Evolutionary conservation across 371 early-diverging fungal genomes (phyloP).

Genomic region (Mortierella sp.): DNA sequence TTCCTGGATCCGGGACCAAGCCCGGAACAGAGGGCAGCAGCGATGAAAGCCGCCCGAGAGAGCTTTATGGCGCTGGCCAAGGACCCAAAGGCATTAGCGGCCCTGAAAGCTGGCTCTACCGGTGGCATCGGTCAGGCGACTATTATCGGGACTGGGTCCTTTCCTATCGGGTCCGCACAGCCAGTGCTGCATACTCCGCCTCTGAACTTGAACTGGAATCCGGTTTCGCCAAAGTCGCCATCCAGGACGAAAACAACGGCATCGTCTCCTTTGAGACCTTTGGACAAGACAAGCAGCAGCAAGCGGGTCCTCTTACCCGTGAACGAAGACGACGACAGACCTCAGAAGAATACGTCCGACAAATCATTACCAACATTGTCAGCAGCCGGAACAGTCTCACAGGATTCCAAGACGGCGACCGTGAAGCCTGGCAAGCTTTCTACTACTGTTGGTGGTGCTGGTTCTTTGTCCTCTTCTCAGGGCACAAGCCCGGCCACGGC

Average conservation of each 20-base stretch:
- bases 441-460: constrained; percentile 51
- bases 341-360: constrained; percentile 44
- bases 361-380: constrained; percentile 35
- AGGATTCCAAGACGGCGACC: constrained; percentile 29
- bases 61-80: constrained; percentile 53
- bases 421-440: constrained; percentile 43
- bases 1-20: constrained; percentile 38
- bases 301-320: not conserved
- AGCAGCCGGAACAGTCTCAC: constrained; percentile 26
- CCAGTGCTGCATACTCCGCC: constrained; percentile 40
- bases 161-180: constrained; percentile 54
- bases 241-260: not conserved
- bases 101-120: constrained; percentile 54
- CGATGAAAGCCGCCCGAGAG: constrained; percentile 48
- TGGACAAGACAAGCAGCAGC: constrained; percentile 3
- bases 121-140: constrained; percentile 55
- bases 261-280: not conserved
- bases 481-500: constrained; percentile 15
- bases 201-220: constrained; percentile 24
- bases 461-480: constrained; percentile 34
- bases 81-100: constrained; percentile 53
- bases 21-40: constrained; percentile 38
- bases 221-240: constrained; percentile 6
- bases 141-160: constrained; percentile 56
- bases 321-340: constrained; percentile 26